phyloP scores from a whole-genome alignment of 352 stramenopile genomes.

The Phytophthora citrophthora region DNA sequence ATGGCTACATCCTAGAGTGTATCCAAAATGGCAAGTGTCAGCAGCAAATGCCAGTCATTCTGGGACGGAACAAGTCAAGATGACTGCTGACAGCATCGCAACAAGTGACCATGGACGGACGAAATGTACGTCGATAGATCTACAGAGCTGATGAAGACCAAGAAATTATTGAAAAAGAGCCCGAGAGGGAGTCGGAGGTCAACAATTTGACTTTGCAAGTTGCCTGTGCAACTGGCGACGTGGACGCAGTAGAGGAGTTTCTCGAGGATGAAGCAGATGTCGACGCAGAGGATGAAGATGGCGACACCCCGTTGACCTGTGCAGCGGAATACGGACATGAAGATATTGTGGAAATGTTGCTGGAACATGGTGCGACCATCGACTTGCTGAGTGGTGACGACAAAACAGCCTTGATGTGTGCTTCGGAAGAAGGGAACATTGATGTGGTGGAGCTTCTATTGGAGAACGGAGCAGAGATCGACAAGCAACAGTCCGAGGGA shows the following conservation, averaged over 20 bases:
- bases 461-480: background rate
- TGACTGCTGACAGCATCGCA: too few species aligned
- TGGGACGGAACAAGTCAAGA: too few species aligned
- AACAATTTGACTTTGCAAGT: background rate
- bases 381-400: background rate
- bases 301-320: background rate
- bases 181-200: too few species aligned
- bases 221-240: background rate
- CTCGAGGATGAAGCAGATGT: background rate
- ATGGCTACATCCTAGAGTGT: too few species aligned
- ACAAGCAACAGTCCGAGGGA: background rate
- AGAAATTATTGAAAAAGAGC: too few species aligned
- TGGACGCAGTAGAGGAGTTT: background rate
- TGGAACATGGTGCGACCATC: background rate
- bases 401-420: slow-evolving; percentile 1
- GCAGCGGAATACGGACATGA: slow-evolving; percentile 1
- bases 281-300: background rate
- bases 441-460: background rate
- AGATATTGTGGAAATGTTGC: background rate
- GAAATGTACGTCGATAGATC: too few species aligned
- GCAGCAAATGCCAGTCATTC: too few species aligned
- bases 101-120: too few species aligned
- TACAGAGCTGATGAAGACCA: too few species aligned
- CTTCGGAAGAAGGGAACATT: background rate
- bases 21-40: too few species aligned